A percentile compares a stretch with the other conserved stretches of the same genome.
phyloP scores from a whole-genome alignment of 306 rosid genomes.

The Mimosa bimucronata region DNA sequence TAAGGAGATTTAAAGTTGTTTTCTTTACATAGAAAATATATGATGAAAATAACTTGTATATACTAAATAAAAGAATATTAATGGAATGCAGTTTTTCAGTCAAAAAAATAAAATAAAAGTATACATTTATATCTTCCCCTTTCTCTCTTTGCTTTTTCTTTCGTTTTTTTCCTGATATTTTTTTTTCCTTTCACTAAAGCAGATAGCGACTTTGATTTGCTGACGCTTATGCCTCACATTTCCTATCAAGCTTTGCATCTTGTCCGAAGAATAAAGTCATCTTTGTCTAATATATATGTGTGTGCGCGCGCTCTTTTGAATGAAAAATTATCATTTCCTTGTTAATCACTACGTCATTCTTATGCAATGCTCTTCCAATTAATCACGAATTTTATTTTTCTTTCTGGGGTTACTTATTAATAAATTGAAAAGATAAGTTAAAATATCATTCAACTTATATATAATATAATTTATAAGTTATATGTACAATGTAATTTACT shows the following conservation, averaged over 20 bases:
- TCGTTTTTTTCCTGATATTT: not conserved
- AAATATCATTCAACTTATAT: too few relatives aligned
- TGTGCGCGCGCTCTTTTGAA: not conserved
- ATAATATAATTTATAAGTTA: not conserved
- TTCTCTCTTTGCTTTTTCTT: not conserved
- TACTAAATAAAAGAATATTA: too few relatives aligned
- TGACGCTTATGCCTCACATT: not conserved
- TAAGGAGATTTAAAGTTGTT: too few relatives aligned
- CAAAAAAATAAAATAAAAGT: too few relatives aligned
- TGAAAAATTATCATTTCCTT: not conserved
- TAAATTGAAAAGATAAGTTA: not conserved
- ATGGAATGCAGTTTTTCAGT: too few relatives aligned
- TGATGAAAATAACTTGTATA: too few relatives aligned
- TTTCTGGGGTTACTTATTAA: not conserved
- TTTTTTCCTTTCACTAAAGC: not conserved
- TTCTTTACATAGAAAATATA: too few relatives aligned
- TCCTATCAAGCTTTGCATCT: constrained; percentile 22
- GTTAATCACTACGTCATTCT: constrained; percentile 42
- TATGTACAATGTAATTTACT: not conserved
- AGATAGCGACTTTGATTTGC: not conserved
- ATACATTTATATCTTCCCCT: not conserved
- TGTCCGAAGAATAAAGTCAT: constrained; percentile 27
- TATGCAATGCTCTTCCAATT: constrained; percentile 40
- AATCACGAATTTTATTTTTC: not conserved
- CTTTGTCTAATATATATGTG: not conserved